These are phyloP conservation scores for Phyllosticta ampelicida DNA, from an alignment of 2,329 filamentous ascomycete genomes.

Conservation along the genomic window DNA sequence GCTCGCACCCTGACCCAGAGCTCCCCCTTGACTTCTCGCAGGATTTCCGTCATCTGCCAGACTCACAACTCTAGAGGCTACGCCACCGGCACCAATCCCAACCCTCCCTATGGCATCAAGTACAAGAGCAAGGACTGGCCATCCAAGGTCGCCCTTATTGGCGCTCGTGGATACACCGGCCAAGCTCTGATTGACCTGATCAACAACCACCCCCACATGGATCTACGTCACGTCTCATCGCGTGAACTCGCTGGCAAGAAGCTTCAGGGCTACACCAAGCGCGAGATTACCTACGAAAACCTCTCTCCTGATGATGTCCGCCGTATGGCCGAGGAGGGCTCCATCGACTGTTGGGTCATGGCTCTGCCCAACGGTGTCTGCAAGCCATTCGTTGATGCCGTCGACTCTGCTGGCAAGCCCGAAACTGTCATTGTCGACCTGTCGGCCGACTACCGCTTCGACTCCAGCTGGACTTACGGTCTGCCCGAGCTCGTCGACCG, in stretches of 20 bases:
- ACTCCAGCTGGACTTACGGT: slow-evolving; percentile 76
- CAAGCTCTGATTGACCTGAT: slow-evolving; percentile 81
- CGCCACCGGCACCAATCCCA: slow-evolving; percentile 66
- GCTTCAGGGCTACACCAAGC: slow-evolving; percentile 82
- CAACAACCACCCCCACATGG: slow-evolving; percentile 80
- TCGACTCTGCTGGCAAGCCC: slow-evolving; percentile 55
- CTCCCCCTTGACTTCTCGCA: not conserved
- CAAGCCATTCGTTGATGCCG: slow-evolving; percentile 84
- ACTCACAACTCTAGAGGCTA: slow-evolving; percentile 36
- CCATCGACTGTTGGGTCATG: slow-evolving; percentile 96
- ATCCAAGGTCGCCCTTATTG: slow-evolving; percentile 75
- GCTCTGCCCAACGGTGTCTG: slow-evolving; percentile 91
- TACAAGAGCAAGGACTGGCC: slow-evolving; percentile 73
- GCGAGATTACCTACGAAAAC: slow-evolving; percentile 86
- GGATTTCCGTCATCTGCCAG: not conserved
- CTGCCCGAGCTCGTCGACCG: slow-evolving; percentile 77
- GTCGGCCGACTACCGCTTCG: slow-evolving; percentile 93
- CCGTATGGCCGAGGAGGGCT: slow-evolving; percentile 69
- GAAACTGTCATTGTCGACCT: slow-evolving; percentile 80
- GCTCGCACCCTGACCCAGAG: slow-evolving; percentile 19
- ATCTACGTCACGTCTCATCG: slow-evolving; percentile 83
- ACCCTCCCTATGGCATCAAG: slow-evolving; percentile 79
- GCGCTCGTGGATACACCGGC: slow-evolving; percentile 87
- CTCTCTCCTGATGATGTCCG: slow-evolving; percentile 76
- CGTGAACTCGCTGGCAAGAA: slow-evolving; percentile 82